Evolutionary conservation across 805 yeast genomes (phyloP).

Genomic region (Saturnispora zaruensis): DNA sequence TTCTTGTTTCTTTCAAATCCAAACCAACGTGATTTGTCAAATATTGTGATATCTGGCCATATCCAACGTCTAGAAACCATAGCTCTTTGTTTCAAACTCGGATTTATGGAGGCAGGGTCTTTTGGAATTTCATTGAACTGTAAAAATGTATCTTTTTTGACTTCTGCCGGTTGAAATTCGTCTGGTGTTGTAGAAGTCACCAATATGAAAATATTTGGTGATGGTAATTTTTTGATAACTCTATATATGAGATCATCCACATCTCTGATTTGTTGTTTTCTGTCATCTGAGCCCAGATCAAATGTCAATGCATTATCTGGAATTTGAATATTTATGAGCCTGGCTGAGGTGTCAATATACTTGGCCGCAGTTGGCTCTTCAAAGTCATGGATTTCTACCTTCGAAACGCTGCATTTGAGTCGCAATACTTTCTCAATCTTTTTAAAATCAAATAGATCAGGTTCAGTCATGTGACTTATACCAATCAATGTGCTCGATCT

Average conservation of each 20-base stretch:
- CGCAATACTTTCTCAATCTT: conserved; percentile 4
- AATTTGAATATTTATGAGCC: conserved; percentile 54
- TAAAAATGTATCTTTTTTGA: conserved; percentile 12
- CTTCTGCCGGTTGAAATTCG: conserved; percentile 17
- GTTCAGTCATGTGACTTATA: conserved; percentile 40
- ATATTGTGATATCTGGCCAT: conserved; percentile 47
- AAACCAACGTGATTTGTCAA: conserved; percentile 38
- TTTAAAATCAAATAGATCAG: conserved; percentile 18
- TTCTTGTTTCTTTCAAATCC: conserved; percentile 51
- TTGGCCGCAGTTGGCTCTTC: conserved; percentile 38
- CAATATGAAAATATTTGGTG: conserved; percentile 60
- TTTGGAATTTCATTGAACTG: conserved; percentile 26
- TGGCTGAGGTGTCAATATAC: conserved; percentile 53
- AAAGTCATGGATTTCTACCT: conserved; percentile 31
- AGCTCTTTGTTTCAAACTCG: conserved; percentile 24
- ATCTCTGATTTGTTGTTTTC: conserved; percentile 14
- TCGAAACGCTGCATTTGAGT: conserved; percentile 40
- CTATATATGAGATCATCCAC: conserved; percentile 37
- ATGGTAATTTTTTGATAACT: conserved; percentile 59
- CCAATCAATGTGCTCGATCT: conserved; percentile 55
- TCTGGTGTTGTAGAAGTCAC: conserved; percentile 37
- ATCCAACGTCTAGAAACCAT: conserved; percentile 30
- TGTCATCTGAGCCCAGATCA: conserved; percentile 35
- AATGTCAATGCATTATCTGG: conserved; percentile 35
- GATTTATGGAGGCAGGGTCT: conserved; percentile 26